A percentile compares a stretch with the other conserved stretches of the same genome.
phyloP scores from a whole-genome alignment of 805 yeast species.

The Hanseniaspora hatyaiensis region DNA sequence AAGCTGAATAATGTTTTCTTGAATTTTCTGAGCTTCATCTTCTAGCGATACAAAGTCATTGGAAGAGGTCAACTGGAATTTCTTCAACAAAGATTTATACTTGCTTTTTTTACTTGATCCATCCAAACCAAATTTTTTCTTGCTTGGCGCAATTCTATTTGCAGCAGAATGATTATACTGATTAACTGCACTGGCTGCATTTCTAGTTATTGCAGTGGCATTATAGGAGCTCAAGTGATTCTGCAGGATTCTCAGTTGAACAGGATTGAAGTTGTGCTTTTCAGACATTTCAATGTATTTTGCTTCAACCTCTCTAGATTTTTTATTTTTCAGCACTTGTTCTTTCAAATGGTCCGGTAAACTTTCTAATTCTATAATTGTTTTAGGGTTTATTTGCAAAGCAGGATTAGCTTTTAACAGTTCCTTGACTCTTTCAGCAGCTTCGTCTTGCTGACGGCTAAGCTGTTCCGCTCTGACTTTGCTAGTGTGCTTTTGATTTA shows the following conservation, averaged over 20 bases:
- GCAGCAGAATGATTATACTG: slow-evolving; percentile 1
- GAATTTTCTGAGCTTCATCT: slow-evolving; percentile 11
- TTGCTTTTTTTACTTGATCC: slow-evolving; percentile 1
- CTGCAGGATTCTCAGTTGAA: slow-evolving; percentile 12
- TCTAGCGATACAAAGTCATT: slow-evolving; percentile 1
- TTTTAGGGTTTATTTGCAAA: slow-evolving; percentile 14
- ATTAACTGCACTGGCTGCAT: slow-evolving; percentile 5
- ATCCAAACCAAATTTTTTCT: not conserved
- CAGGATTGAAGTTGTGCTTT: slow-evolving; percentile 16
- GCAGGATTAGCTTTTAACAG: slow-evolving; percentile 8
- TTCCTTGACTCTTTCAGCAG: slow-evolving; percentile 9
- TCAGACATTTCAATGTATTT: slow-evolving; percentile 15
- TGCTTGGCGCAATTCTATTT: not conserved
- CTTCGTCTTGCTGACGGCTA: slow-evolving; percentile 4
- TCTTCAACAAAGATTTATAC: slow-evolving; percentile 10
- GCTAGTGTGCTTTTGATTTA: slow-evolving; percentile 13
- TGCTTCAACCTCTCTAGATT: slow-evolving; percentile 12
- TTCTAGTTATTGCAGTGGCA: slow-evolving; percentile 11
- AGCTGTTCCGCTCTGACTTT: slow-evolving; percentile 6
- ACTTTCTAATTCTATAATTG: slow-evolving; percentile 9
- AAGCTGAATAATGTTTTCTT: slow-evolving; percentile 11
- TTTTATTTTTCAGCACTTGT: slow-evolving; percentile 7
- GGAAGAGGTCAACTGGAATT: slow-evolving; percentile 4
- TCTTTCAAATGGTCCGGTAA: slow-evolving; percentile 11
- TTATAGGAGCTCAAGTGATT: slow-evolving; percentile 10